Base-by-base conservation (phyloP, 2,329 filamentous ascomycete species). In the Sporothrix brunneoviolacea region DNA sequence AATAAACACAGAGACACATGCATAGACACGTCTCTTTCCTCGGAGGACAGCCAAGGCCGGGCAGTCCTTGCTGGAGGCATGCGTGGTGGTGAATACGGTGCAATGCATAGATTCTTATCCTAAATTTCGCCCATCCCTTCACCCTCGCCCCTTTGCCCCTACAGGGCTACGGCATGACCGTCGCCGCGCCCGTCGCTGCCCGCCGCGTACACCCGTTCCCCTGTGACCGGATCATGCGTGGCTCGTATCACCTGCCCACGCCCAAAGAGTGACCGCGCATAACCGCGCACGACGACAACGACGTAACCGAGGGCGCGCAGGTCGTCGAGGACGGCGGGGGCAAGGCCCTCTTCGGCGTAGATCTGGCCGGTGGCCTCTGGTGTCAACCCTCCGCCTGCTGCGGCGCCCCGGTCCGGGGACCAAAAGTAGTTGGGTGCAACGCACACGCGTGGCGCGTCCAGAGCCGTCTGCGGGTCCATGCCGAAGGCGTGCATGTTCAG, bases 131-230 rank as follows among this genome's bases (percentile, higher is more conserved):
- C n/a, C n/a, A n/a, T n/a, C n/a, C n/a, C n/a, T n/a, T n/a, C n/a
- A n/a, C n/a, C n/a, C n/a, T n/a, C n/a, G n/a, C n/a, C 24, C 24
- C 24, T 28, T 4, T 9, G 8, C 37, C 16, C 41, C 15, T 46
- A 47, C 27, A 51, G 19, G 3, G 54, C 53, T 27, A 58, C 53
- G 1, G 56, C 56, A n/a, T 55, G 51, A 2, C 91, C 91, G 68
- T 97, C 91, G 0, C 86, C 91, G 54, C 91, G 79, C 57, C 79
- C 76, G 70, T 97, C 91, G 64, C 91, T 95, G 0, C 89, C 91
- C 0, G 83, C 91, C 52, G 86, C 91, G 76, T 87, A 95, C 1
- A 96, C 76, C 5, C 80, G 72, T 40, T 77, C 72, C 3, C 80
- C 81, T 33, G 90, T 86, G 5, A 75, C 61, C 0, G 71, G 64